Evolutionary conservation across 306 rosid species (phyloP), one percentile per base, ranked within the genome.

Genomic region (Casuarina cunninghamiana): DNA sequence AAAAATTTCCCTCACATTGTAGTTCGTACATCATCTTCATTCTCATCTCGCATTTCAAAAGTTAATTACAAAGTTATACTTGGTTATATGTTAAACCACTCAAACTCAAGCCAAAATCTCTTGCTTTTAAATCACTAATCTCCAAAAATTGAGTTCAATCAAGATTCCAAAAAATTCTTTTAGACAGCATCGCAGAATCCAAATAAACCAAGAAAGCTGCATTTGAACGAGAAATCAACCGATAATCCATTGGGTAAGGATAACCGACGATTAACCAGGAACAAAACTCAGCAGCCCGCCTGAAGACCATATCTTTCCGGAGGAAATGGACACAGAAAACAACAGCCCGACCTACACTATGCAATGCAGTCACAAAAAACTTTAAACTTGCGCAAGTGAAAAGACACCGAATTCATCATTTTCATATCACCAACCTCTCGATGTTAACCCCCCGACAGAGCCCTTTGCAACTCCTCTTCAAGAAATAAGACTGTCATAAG

Each of bases 351-450:
- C 38, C 16, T 9, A 19, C 65, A 58, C 65, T 42, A 35, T 32
- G 2, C n/a, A 61, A 61, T 3, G n/a, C 43, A 16, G 5, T 35
- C 2, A 32, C 26, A 12, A 32, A 41, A 42, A 66, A 17, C 32
- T 13, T 16, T 39, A 62, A 42, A 15, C 41, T n/a, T 17, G 21
- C 12, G 35, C 16, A 73, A 13, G 67, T 42, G 43, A 42, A 42
- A 61, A 69, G 48, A 39, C 13, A 50, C 17, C 3, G 13, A 80
- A 67, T 39, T 37, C 37, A 10, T 4, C 72, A 46, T 48, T 39
- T 49, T 51, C 55, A 32, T 26, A 58, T 39, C 11, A 74, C 79
- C 68, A 51, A 74, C 74, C 79, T 74, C 71, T 11, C 32, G 2
- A 17, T 13, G 53, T 15, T 46, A n/a, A 73, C 6, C 76, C 9